Percentiles rank a stretch among this genome's conserved stretches.
These are phyloP conservation scores for Apodospora peruviana DNA, from an alignment of 495 filamentous ascomycete genomes.

Conservation along the genomic window DNA sequence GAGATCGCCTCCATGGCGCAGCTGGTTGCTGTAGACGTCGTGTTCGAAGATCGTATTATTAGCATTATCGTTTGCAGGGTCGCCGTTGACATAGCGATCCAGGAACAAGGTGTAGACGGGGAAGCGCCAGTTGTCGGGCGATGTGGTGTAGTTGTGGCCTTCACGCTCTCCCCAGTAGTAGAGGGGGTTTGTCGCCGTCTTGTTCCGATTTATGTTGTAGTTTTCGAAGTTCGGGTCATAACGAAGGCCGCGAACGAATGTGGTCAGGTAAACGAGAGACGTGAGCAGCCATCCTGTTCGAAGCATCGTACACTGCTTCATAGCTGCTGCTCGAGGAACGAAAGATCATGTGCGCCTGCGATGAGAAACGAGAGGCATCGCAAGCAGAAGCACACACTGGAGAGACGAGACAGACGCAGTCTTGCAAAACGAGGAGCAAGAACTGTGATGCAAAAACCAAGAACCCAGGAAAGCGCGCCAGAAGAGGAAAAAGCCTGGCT, in stretches of 20 bases:
- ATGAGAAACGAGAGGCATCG: slow-evolving; percentile 10
- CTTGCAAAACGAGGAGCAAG: neutral
- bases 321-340: slow-evolving; percentile 7
- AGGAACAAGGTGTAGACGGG: slow-evolving; percentile 65
- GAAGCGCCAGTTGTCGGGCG: slow-evolving; percentile 63
- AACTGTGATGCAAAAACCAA: neutral
- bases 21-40: slow-evolving; percentile 57
- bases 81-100: slow-evolving; percentile 64
- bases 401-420: neutral
- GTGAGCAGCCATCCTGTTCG: slow-evolving; percentile 6
- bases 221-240: neutral
- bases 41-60: slow-evolving; percentile 66
- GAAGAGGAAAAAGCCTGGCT: slow-evolving; percentile 1
- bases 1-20: slow-evolving; percentile 67
- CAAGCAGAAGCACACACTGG: slow-evolving; percentile 1
- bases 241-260: slow-evolving; percentile 5
- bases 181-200: slow-evolving; percentile 48
- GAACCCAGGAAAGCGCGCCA: neutral
- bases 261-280: slow-evolving; percentile 1
- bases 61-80: slow-evolving; percentile 62
- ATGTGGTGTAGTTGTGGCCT: slow-evolving; percentile 48
- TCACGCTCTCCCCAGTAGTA: slow-evolving; percentile 60
- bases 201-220: slow-evolving; percentile 62
- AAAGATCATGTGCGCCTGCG: slow-evolving; percentile 7
- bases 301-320: slow-evolving; percentile 11